Percentiles rank a stretch among this genome's conserved stretches.
Evolutionary conservation across 2,329 filamentous ascomycete genomes (phyloP).

Genomic region (Aspergillus bombycis): DNA sequence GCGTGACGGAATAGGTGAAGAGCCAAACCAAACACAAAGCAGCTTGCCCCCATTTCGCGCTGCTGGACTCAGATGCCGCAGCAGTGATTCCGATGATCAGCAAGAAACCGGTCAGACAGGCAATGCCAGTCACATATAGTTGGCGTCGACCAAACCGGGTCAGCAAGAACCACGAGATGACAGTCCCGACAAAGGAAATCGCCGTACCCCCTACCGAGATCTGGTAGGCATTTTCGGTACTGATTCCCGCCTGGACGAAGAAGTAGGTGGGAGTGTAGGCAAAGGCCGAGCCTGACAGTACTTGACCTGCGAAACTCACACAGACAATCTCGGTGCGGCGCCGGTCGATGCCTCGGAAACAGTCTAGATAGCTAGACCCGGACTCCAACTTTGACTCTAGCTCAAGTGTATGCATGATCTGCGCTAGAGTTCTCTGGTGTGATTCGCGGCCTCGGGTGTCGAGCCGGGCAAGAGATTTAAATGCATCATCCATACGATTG

Average conservation of each 20-base stretch:
- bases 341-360: conserved; percentile 35
- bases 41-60: conserved; percentile 43
- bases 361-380: conserved; percentile 35
- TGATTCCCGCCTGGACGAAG: conserved; percentile 45
- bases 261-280: conserved; percentile 44
- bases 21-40: conserved; percentile 54
- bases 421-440: conserved; percentile 32
- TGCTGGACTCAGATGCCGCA: conserved; percentile 22
- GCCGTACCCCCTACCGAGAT: conserved; percentile 46
- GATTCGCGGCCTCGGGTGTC: conserved; percentile 17
- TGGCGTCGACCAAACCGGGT: conserved; percentile 43
- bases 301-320: conserved; percentile 41
- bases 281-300: conserved; percentile 39
- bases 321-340: conserved; percentile 49
- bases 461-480: conserved; percentile 10
- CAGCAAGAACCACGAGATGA: conserved; percentile 53
- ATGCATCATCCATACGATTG: conserved; percentile 24
- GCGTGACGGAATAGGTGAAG: conserved; percentile 57
- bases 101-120: conserved; percentile 30
- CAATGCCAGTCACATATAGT: conserved; percentile 41
- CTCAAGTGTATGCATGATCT: conserved; percentile 44
- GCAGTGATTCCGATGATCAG: conserved; percentile 35
- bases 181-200: conserved; percentile 61
- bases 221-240: conserved; percentile 36
- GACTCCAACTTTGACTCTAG: conserved; percentile 34